Evolutionary conservation across 768 basidiomycete genomes (phyloP).

Genomic region (Tulasnella sp.): DNA sequence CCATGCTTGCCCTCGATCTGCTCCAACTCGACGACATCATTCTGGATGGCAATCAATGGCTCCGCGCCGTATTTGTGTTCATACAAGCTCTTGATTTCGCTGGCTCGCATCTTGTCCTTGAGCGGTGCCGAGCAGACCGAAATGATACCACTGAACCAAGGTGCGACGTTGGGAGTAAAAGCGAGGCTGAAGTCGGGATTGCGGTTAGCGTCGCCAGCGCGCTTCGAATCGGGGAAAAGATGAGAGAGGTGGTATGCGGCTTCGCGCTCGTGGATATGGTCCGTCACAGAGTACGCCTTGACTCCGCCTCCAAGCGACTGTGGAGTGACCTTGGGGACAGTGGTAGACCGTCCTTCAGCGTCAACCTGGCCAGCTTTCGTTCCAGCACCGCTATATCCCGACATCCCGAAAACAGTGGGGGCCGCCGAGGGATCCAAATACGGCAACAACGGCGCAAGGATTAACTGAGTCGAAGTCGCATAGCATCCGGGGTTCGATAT

Average conservation of each 20-base stretch:
- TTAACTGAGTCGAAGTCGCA: conserved; percentile 85
- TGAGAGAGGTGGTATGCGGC: conserved; percentile 73
- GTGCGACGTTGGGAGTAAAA: conserved; percentile 79
- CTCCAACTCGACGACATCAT: conserved; percentile 60
- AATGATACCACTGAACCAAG: conserved; percentile 96
- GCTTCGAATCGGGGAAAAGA: conserved; percentile 37
- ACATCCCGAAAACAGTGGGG: conserved; percentile 86
- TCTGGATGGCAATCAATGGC: conserved; percentile 57
- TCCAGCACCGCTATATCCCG: conserved; percentile 93
- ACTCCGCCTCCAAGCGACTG: conserved; percentile 68
- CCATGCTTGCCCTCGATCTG: conserved; percentile 80
- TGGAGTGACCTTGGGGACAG: conserved; percentile 72
- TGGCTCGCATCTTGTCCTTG: conserved; percentile 51
- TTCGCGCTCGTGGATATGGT: conserved; percentile 98
- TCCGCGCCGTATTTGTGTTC: conserved; percentile 70
- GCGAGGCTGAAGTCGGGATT: conserved; percentile 46
- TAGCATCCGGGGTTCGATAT: conserved; percentile 99
- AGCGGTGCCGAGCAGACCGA: conserved; percentile 81
- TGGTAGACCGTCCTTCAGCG: conserved; percentile 60
- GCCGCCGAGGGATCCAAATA: conserved; percentile 50
- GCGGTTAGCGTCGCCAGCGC: conserved; percentile 20
- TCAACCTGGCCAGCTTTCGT: conserved; percentile 62
- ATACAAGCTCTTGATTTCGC: conserved; percentile 64
- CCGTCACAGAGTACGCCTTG: conserved; percentile 82
- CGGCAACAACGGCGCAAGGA: conserved; percentile 80